phyloP scores from a whole-genome alignment of 768 basidiomycete genomes.

The Psilocybe azurescens region DNA sequence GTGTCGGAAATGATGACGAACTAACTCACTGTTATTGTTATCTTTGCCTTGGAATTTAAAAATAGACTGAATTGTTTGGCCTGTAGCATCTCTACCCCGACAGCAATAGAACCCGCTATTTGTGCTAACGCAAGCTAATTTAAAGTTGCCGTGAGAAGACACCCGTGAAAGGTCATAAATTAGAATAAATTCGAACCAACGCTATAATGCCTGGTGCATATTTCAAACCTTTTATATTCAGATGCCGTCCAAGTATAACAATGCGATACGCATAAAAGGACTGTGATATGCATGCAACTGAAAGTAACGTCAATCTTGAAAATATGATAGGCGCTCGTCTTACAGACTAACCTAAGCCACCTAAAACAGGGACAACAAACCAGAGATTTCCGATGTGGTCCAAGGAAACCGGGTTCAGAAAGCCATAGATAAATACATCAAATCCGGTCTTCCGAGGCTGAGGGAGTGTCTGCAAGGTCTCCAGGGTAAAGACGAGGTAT shows the following conservation, averaged over 20 bases:
- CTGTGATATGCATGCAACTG: conserved; percentile 3
- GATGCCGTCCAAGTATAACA: neutral
- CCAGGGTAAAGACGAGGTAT: neutral
- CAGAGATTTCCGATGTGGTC: conserved; percentile 5
- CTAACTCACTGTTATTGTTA: neutral
- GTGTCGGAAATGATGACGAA: too few relatives aligned
- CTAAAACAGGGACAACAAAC: neutral
- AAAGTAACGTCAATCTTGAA: too few relatives aligned
- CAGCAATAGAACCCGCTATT: neutral
- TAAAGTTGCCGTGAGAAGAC: too few relatives aligned
- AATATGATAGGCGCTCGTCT: too few relatives aligned
- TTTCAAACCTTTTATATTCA: neutral
- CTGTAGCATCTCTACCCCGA: neutral
- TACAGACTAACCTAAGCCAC: neutral
- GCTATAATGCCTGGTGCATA: neutral
- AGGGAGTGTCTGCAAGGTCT: neutral
- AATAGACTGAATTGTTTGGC: conserved; percentile 1
- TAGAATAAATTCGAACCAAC: neutral
- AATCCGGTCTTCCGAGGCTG: neutral
- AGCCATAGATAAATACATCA: neutral
- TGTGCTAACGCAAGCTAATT: conserved; percentile 1
- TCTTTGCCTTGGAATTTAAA: neutral
- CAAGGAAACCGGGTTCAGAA: neutral
- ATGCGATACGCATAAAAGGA: conserved; percentile 4
- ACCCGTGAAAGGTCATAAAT: too few relatives aligned